phyloP scores from a whole-genome alignment of 768 basidiomycete genomes.

The Tremella mesenterica region DNA sequence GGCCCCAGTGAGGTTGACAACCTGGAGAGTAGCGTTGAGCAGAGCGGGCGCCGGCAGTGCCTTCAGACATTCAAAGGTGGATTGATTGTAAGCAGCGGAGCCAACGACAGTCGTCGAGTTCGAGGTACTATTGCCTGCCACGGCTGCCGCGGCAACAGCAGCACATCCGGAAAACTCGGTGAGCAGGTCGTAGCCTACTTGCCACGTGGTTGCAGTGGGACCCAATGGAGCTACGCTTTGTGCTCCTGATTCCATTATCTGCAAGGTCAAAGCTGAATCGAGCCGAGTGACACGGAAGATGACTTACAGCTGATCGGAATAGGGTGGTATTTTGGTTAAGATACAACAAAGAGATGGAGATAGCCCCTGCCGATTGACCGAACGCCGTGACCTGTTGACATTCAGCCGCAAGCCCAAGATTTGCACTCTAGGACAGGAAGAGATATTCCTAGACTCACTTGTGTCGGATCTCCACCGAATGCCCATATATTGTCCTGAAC shows the following conservation, averaged over 20 bases:
- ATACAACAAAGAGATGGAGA: slow-evolving; percentile 49
- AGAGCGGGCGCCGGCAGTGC: slow-evolving; percentile 19
- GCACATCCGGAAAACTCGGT: slow-evolving; percentile 24
- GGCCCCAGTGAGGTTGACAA: too few relatives aligned
- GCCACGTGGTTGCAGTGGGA: slow-evolving; percentile 20
- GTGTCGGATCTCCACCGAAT: slow-evolving; percentile 56
- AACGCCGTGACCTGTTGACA: slow-evolving; percentile 49
- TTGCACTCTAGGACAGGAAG: background rate
- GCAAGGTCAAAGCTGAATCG: too few relatives aligned
- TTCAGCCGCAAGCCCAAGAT: background rate
- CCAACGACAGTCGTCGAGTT: background rate
- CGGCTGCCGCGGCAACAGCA: slow-evolving; percentile 1
- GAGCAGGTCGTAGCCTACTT: slow-evolving; percentile 30
- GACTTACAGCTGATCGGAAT: slow-evolving; percentile 13
- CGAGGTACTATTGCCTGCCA: background rate
- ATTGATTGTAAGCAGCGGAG: slow-evolving; percentile 1
- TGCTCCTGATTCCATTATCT: slow-evolving; percentile 35
- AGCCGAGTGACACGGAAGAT: background rate
- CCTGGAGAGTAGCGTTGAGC: slow-evolving; percentile 25
- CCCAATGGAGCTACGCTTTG: slow-evolving; percentile 21
- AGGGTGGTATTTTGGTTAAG: slow-evolving; percentile 19
- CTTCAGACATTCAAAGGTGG: slow-evolving; percentile 33
- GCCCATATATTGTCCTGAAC: slow-evolving; percentile 58
- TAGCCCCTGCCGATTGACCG: slow-evolving; percentile 56
- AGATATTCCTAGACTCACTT: background rate